These are phyloP conservation scores for Yarrowia sp. DNA, from an alignment of 805 yeast species.

Conservation along the genomic window DNA sequence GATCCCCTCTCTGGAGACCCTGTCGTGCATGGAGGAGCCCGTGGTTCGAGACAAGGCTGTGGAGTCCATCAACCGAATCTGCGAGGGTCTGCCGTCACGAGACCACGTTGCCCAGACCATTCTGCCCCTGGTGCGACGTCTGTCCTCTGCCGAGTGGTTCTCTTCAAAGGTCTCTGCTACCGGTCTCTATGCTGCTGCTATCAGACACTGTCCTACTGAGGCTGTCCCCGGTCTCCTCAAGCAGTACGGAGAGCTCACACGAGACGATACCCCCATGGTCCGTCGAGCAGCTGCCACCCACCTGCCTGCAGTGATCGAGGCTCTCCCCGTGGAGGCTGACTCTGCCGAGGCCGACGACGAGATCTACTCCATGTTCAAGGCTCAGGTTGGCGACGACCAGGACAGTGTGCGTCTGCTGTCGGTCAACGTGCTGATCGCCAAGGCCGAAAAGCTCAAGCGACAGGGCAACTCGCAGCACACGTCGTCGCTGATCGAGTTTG, in stretches of 20 bases:
- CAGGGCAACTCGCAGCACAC: conserved; percentile 43
- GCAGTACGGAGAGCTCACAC: conserved; percentile 71
- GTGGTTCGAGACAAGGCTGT: conserved; percentile 95
- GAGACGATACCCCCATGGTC: conserved; percentile 97
- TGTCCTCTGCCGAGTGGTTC: conserved; percentile 93
- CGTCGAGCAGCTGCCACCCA: conserved; percentile 91
- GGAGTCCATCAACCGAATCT: conserved; percentile 76
- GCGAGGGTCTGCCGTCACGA: conserved; percentile 48
- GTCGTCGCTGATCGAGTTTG: conserved; percentile 51
- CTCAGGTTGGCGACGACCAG: conserved; percentile 81
- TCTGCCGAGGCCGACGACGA: conserved; percentile 56
- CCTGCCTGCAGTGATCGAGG: conserved; percentile 75
- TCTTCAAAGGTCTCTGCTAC: conserved; percentile 89
- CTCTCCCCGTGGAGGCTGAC: conserved; percentile 51
- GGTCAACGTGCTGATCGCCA: conserved; percentile 85
- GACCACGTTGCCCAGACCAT: conserved; percentile 53
- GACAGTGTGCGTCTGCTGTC: conserved; percentile 93
- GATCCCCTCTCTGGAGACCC: conserved; percentile 72
- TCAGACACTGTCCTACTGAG: conserved; percentile 55
- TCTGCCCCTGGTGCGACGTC: conserved; percentile 75
- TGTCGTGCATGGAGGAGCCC: conserved; percentile 95
- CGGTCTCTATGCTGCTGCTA: conserved; percentile 78
- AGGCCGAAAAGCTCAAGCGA: conserved; percentile 55
- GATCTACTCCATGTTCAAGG: conserved; percentile 81
- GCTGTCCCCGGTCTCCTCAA: conserved; percentile 65